These are phyloP conservation scores for Alternaria viburni DNA, from an alignment of 2,329 filamentous ascomycete species.

Conservation along the genomic window DNA sequence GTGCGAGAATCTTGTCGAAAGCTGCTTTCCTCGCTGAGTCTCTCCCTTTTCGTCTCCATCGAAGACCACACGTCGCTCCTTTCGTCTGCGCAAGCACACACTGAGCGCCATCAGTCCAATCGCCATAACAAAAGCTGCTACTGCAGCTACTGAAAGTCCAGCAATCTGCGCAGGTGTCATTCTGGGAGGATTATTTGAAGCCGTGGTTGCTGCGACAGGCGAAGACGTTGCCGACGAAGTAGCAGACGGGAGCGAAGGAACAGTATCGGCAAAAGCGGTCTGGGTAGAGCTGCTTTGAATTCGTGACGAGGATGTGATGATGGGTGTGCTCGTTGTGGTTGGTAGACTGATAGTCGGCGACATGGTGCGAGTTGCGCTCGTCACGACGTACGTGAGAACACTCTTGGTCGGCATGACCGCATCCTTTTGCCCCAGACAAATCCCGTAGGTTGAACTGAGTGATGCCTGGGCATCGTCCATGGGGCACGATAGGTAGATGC, in stretches of 20 bases:
- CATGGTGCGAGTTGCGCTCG: constrained; percentile 27
- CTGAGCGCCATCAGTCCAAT: constrained; percentile 48
- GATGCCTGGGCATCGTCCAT: constrained; percentile 21
- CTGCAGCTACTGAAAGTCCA: constrained; percentile 46
- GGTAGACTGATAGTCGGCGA: constrained; percentile 15
- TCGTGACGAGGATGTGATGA: constrained; percentile 16
- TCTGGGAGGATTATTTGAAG: constrained; percentile 23
- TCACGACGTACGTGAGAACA: constrained; percentile 34
- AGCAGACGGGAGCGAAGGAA: constrained; percentile 29
- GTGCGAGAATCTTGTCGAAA: constrained; percentile 31
- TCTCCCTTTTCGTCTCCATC: constrained; percentile 30
- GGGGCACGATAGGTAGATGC: constrained; percentile 44
- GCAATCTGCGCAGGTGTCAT: constrained; percentile 50
- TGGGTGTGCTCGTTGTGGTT: constrained; percentile 16
- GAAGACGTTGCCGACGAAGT: constrained; percentile 26
- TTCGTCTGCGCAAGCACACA: constrained; percentile 43
- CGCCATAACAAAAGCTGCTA: constrained; percentile 46
- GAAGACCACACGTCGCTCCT: constrained; percentile 33
- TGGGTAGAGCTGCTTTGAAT: constrained; percentile 21
- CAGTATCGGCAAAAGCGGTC: constrained; percentile 35
- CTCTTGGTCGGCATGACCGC: constrained; percentile 47
- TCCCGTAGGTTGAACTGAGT: constrained; percentile 40
- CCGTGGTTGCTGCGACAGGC: constrained; percentile 16
- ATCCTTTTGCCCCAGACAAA: constrained; percentile 44
- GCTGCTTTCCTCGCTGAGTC: constrained; percentile 15